Evolutionary conservation across 176 grass and related monocot species (phyloP).

Genomic region (Cenchrus purpureus): DNA sequence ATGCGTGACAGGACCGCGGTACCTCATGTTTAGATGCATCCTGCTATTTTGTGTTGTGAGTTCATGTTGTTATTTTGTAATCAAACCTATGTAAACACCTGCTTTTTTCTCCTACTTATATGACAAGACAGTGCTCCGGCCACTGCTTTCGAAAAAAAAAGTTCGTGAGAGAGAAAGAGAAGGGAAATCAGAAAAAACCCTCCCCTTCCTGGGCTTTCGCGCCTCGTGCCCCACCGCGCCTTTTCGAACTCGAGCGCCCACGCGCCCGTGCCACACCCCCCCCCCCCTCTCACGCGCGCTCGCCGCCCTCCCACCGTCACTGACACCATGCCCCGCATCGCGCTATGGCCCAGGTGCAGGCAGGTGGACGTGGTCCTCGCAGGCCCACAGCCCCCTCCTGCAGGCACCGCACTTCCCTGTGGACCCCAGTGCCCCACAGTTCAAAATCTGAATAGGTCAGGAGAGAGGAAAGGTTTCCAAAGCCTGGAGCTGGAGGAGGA

Average conservation of each 20-base stretch:
- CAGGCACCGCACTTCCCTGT: neutral
- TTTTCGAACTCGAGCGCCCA: slow-evolving; percentile 41
- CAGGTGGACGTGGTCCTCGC: neutral
- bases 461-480: neutral
- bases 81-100: no score
- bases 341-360: neutral
- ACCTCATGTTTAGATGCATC: no score
- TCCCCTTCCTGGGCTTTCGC: slow-evolving; percentile 28
- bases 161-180: neutral
- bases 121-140: no score
- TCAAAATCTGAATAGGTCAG: slow-evolving; percentile 32
- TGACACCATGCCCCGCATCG: neutral
- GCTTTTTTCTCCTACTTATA: no score
- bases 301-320: neutral
- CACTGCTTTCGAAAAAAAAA: no score
- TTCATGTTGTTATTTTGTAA: no score
- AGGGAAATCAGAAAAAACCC: neutral
- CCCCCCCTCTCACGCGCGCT: no score
- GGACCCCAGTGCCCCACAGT: slow-evolving; percentile 13
- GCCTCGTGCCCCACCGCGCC: slow-evolving; percentile 34
- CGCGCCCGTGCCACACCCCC: neutral
- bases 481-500: neutral
- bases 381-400: neutral
- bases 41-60: no score
- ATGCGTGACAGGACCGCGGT: no score